phyloP scores from a whole-genome alignment of 1,139 yeast genomes.

The Blastobotrys niveus region DNA sequence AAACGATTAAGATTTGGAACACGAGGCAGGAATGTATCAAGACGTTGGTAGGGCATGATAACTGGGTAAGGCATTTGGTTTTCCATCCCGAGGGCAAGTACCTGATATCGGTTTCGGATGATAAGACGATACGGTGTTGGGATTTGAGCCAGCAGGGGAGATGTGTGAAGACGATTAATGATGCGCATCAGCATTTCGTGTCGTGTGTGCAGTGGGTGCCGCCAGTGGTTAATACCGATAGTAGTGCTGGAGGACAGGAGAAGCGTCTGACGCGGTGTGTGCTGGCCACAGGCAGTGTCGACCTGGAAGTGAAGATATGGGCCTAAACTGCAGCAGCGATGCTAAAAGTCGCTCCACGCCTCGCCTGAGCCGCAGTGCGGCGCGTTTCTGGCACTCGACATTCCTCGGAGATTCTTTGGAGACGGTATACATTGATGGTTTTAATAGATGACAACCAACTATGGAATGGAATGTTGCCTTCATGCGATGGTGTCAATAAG shows the following conservation, averaged over 20 bases:
- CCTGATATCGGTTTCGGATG: conserved; percentile 73
- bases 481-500: no score
- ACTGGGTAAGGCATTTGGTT: conserved; percentile 73
- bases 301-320: conserved; percentile 83
- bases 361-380: not conserved
- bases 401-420: no score
- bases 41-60: conserved; percentile 64
- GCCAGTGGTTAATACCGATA: conserved; percentile 20
- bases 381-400: no score
- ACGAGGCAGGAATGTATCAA: conserved; percentile 59
- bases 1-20: conserved; percentile 69
- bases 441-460: no score
- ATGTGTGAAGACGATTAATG: conserved; percentile 47
- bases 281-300: conserved; percentile 79
- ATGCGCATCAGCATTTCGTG: conserved; percentile 70
- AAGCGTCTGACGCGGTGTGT: conserved; percentile 27
- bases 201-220: conserved; percentile 60
- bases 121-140: conserved; percentile 73
- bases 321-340: no score
- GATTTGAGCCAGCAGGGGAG: conserved; percentile 53
- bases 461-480: no score
- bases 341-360: no score
- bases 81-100: conserved; percentile 74
- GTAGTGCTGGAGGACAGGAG: conserved; percentile 13
- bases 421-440: no score